Conservation (phyloP, 2,329 filamentous ascomycete species). For the Alternaria angustiovoidea region DNA sequence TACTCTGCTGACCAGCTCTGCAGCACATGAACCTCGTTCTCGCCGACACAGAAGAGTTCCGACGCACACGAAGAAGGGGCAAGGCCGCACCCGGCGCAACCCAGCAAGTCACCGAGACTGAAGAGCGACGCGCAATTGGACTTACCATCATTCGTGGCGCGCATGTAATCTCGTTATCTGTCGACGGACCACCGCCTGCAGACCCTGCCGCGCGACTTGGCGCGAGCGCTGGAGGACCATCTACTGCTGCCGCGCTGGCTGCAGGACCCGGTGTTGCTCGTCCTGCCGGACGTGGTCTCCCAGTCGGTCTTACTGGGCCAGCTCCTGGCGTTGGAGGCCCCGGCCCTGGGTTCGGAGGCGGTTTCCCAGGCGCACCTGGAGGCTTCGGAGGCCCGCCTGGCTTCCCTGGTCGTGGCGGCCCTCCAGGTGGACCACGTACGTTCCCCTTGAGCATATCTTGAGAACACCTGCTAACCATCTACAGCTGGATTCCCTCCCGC, state of each 20-base stretch:
- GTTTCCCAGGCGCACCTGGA: slow-evolving; percentile 48
- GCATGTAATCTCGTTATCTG: slow-evolving; percentile 91
- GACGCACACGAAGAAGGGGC: slow-evolving; percentile 52
- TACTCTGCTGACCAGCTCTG: slow-evolving; percentile 21
- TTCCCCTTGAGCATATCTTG: not conserved
- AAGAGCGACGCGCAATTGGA: slow-evolving; percentile 97
- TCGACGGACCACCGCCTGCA: slow-evolving; percentile 93
- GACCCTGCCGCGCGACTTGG: slow-evolving; percentile 91
- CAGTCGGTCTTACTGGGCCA: slow-evolving; percentile 86
- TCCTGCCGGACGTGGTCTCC: slow-evolving; percentile 85
- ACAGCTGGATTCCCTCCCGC: slow-evolving; percentile 54
- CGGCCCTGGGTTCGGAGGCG: slow-evolving; percentile 67
- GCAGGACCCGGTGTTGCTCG: slow-evolving; percentile 89
- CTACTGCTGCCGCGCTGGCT: slow-evolving; percentile 69
- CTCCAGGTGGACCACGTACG: slow-evolving; percentile 51
- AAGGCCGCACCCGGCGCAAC: slow-evolving; percentile 73
- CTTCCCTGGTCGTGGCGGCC: slow-evolving; percentile 48
- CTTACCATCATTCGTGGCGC: slow-evolving; percentile 94
- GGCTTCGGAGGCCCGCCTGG: slow-evolving; percentile 48
- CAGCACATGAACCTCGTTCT: slow-evolving; percentile 99
- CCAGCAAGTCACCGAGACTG: slow-evolving; percentile 77
- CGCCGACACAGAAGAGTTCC: slow-evolving; percentile 82
- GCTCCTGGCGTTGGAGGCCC: slow-evolving; percentile 86
- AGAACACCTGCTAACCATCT: slow-evolving; percentile 32
- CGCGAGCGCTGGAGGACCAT: slow-evolving; percentile 71